Conservation (phyloP, 305 asterid genomes). For the Caryopteris hybrid region DNA sequence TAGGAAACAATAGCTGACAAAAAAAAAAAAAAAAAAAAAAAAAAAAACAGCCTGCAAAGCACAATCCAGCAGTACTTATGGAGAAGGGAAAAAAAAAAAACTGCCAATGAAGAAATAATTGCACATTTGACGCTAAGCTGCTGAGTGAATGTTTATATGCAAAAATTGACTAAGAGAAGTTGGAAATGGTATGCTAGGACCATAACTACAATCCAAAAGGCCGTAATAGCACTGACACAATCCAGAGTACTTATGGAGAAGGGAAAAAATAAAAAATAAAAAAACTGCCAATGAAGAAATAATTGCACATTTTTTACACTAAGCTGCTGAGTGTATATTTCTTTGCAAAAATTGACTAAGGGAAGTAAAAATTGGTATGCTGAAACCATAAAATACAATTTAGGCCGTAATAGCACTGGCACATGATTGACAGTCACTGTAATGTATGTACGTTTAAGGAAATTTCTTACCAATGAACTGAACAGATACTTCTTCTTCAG, state of each 20-base stretch:
- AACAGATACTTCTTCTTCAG: constrained; percentile 66
- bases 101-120: neutral
- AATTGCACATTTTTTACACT: too few relatives aligned
- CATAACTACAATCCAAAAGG: too few relatives aligned
- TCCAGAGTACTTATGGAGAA: too few relatives aligned
- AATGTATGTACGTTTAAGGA: neutral
- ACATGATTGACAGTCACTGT: neutral
- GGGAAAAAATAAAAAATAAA: too few relatives aligned
- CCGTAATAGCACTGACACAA: too few relatives aligned
- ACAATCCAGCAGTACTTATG: neutral
- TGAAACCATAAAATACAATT: neutral
- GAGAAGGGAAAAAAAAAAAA: too few relatives aligned
- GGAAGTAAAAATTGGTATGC: neutral
- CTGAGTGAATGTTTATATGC: neutral
- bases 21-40: too few relatives aligned
- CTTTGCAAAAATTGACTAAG: too few relatives aligned
- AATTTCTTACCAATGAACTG: constrained; percentile 77
- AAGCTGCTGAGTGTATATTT: too few relatives aligned
- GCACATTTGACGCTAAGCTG: neutral
- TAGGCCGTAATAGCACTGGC: neutral
- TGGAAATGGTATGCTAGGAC: too few relatives aligned
- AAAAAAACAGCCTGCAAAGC: neutral
- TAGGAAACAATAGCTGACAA: too few relatives aligned
- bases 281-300: too few relatives aligned
- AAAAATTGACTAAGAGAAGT: neutral